phyloP scores from a whole-genome alignment of 2,329 filamentous ascomycete genomes.

The Pseudogymnoascus sp. region DNA sequence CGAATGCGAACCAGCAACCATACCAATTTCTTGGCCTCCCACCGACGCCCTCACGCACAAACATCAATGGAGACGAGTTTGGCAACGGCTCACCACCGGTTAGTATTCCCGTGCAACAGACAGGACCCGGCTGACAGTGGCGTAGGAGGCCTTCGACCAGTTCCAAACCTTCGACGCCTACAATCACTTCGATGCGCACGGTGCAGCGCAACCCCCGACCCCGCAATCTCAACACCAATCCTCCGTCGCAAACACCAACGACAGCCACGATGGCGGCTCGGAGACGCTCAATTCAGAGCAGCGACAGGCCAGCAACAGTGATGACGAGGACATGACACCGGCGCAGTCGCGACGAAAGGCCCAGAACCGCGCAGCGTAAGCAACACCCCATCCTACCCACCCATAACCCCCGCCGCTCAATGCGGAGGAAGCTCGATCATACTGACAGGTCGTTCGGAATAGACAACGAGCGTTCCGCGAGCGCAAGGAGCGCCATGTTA shows the following conservation, averaged over 20 bases:
- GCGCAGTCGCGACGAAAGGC: conserved; percentile 57
- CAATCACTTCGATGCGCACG: conserved; percentile 20
- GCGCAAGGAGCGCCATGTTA: conserved; percentile 88
- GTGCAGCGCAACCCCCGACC: conserved; percentile 19
- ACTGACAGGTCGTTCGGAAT: conserved; percentile 3
- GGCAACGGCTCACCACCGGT: conserved; percentile 36
- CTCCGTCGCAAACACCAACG: conserved; percentile 13
- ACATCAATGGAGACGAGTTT: conserved; percentile 36
- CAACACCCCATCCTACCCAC: conserved; percentile 13
- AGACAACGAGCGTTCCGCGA: conserved; percentile 95
- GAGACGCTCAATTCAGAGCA: conserved; percentile 18
- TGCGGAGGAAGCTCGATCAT: background rate
- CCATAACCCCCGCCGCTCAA: background rate
- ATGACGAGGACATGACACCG: conserved; percentile 44
- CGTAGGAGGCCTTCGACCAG: conserved; percentile 26
- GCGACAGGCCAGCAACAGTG: conserved; percentile 31
- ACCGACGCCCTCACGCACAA: conserved; percentile 30
- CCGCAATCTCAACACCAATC: conserved; percentile 25
- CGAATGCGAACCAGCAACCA: conserved; percentile 35
- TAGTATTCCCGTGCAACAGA: conserved; percentile 24
- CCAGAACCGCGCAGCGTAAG: conserved; percentile 67
- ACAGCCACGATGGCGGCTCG: background rate
- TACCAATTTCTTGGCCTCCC: conserved; percentile 44
- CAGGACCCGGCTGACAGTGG: conserved; percentile 11
- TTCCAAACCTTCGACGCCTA: conserved; percentile 26